Base-by-base conservation (phyloP, 2,329 filamentous ascomycete genomes). In the Torrubiella hemipterigena region DNA sequence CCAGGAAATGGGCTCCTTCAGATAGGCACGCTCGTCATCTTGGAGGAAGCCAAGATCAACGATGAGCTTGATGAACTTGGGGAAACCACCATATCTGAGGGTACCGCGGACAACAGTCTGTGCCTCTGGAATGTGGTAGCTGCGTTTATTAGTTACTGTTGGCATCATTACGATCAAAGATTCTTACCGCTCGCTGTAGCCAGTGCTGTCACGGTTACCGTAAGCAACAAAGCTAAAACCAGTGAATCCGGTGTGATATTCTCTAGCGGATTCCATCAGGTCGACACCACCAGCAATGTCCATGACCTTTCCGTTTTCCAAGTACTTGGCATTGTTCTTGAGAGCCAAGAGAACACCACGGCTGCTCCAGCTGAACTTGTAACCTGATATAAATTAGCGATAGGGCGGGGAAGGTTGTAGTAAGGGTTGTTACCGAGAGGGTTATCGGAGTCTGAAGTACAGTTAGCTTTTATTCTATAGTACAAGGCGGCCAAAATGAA, bases 191-290 rank as follows among this genome's bases (percentile, higher is more conserved):
- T 93, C 79, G 51, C 76, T 78, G 74, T 91, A 96, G 7, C 73
- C 68, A 12, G 83, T 91, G 14, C 78, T 87, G 61, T 96, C 87
- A 45, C 87, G 71, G 74, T 96, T 96, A 35, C 82, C 81, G 62
- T 96, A 96, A 25, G 81, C 85, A 44, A 95, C 86, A 47, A 93
- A 89, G 31, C 81, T 78, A 55, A 77, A 95, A 37, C 14, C 50
- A 21, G 82, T 81, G 65, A 86, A 93, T 65, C 89, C 91, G 59
- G 71, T 76, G 70, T 93, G 94, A 30, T 85, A 83, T 69, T 93
- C n/a, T n/a, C n/a, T 89, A 24, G 87, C 85, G 30, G 72, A 73
- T 38, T 64, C 77, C 89, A 95, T 96, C 38, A 95, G 69, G 25
- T 87, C 81, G 42, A 63, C 56, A 19, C 71, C 69, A 19, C 71